phyloP scores from a whole-genome alignment of 164 flowering plant species.

The Kingdonia uniflora region DNA sequence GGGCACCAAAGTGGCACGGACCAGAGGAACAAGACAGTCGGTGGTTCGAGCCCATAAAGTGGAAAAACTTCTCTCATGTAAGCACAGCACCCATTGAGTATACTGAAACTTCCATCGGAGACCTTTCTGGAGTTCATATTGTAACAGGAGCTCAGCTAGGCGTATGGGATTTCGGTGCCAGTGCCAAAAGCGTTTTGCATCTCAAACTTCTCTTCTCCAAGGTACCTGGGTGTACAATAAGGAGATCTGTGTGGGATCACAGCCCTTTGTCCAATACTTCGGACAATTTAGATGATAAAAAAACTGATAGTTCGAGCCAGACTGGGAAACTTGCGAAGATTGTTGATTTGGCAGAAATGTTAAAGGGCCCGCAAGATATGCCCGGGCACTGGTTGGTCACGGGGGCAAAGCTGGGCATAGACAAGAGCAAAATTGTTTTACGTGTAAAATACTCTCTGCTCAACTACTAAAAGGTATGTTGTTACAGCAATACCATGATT shows the following conservation, averaged over 20 bases:
- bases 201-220: conserved; percentile 93
- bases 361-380: conserved; percentile 86
- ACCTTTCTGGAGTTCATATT: conserved; percentile 90
- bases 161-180: conserved; percentile 93
- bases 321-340: conserved; percentile 56
- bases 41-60: conserved; percentile 96
- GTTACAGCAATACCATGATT: no score
- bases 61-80: conserved; percentile 98
- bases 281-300: conserved; percentile 39
- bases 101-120: conserved; percentile 80
- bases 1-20: conserved; percentile 95
- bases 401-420: conserved; percentile 95
- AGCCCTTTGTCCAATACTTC: conserved; percentile 36
- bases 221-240: conserved; percentile 91
- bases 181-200: conserved; percentile 59
- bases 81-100: conserved; percentile 95
- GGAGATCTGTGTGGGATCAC: conserved; percentile 97
- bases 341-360: conserved; percentile 77
- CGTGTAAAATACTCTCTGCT: conserved; percentile 82
- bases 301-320: conserved; percentile 40
- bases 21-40: conserved; percentile 98
- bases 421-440: conserved; percentile 80
- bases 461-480: conserved; percentile 48
- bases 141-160: conserved; percentile 98
- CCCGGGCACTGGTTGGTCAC: conserved; percentile 99